These are phyloP conservation scores for Acaromyces ingoldii DNA, from an alignment of 1,284 basidiomycete species.

Conservation along the genomic window DNA sequence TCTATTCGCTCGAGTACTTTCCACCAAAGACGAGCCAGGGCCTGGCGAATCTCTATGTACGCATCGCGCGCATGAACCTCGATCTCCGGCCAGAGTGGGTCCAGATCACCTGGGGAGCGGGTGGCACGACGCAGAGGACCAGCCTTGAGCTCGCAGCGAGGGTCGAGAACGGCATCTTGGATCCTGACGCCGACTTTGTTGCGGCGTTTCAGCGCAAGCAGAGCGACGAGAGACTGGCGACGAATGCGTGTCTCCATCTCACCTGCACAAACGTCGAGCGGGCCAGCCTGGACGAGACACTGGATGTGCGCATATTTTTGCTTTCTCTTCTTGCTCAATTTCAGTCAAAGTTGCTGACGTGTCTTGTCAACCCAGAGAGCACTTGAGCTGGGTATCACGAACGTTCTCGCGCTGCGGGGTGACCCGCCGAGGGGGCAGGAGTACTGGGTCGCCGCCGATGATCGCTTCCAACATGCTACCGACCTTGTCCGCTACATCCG, in stretches of 20 bases:
- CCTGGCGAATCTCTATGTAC: conserved; percentile 59
- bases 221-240: not conserved
- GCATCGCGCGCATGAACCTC: conserved; percentile 59
- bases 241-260: conserved; percentile 83
- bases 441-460: conserved; percentile 80
- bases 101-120: conserved; percentile 92
- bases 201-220: not conserved
- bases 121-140: conserved; percentile 83
- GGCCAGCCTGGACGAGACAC: conserved; percentile 66
- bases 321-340: not conserved
- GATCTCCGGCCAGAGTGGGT: conserved; percentile 56
- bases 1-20: conserved; percentile 81
- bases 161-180: conserved; percentile 38
- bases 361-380: conserved; percentile 60
- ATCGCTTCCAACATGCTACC: conserved; percentile 76
- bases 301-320: conserved; percentile 59
- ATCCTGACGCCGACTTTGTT: too few species aligned
- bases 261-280: conserved; percentile 93
- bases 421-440: conserved; percentile 91
- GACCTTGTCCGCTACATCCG: conserved; percentile 91
- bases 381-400: conserved; percentile 75
- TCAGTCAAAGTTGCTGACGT: not conserved
- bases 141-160: conserved; percentile 68
- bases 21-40: conserved; percentile 87
- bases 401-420: conserved; percentile 77